phyloP scores from a whole-genome alignment of 73 alveolate species.

The Uronychia setigera region DNA sequence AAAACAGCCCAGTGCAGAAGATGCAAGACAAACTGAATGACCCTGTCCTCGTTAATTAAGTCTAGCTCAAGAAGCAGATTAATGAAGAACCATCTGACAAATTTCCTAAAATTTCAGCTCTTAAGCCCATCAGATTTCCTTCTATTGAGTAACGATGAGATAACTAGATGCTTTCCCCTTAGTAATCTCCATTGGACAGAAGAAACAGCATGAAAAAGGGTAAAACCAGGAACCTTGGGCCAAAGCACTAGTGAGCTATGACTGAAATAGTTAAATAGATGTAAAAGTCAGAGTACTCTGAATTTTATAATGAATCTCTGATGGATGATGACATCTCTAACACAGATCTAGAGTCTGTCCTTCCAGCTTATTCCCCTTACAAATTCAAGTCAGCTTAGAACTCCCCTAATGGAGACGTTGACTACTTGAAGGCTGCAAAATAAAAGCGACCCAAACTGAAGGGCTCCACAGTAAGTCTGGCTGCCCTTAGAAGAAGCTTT shows the following conservation, averaged over 20 bases:
- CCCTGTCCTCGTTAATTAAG: background rate
- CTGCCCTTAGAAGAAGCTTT: background rate
- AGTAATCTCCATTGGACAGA: no score
- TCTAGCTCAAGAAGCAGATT: background rate
- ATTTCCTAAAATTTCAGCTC: background rate
- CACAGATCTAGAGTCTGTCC: no score
- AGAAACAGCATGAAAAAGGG: no score
- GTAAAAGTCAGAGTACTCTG: background rate
- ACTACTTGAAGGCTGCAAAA: background rate
- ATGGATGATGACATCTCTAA: no score
- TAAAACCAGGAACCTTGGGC: background rate
- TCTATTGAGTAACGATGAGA: no score
- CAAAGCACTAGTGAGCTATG: background rate
- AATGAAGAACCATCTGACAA: background rate
- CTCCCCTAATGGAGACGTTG: background rate
- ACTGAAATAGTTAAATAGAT: background rate
- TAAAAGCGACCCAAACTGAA: background rate
- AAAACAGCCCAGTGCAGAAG: background rate
- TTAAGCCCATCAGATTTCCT: background rate
- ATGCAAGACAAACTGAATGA: background rate
- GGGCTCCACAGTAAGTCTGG: no score
- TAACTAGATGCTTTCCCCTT: no score
- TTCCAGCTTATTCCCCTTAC: no score
- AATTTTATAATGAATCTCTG: no score
- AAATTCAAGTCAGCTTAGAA: no score